phyloP scores from a whole-genome alignment of 2,329 filamentous ascomycete genomes.

The Diaporthe capsici region DNA sequence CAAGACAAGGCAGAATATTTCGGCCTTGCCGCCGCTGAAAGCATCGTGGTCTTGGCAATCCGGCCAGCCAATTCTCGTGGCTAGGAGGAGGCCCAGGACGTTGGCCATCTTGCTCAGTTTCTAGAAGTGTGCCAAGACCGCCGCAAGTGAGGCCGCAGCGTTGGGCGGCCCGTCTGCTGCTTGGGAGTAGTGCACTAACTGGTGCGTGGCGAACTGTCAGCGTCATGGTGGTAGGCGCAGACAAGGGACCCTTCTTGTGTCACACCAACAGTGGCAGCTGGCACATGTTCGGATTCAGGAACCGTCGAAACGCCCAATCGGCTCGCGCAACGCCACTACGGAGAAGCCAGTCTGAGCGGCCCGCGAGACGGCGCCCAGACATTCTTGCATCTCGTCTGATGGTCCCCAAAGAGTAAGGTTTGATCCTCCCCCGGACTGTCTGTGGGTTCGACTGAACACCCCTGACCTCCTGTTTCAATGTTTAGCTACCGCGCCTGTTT shows the following conservation, averaged over 20 bases:
- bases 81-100: not conserved
- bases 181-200: constrained; percentile 9
- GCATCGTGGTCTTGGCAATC: not conserved
- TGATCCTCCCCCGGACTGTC: constrained; percentile 21
- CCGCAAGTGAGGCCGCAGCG: constrained; percentile 15
- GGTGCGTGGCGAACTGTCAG: not conserved
- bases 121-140: constrained; percentile 24
- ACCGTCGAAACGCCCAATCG: constrained; percentile 17
- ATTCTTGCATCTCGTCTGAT: constrained; percentile 22
- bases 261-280: constrained; percentile 20
- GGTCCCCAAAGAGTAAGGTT: constrained; percentile 7
- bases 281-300: constrained; percentile 28
- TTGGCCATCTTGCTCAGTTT: constrained; percentile 16
- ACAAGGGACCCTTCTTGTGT: not conserved
- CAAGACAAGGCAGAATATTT: not conserved
- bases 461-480: constrained; percentile 28
- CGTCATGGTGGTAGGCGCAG: not conserved
- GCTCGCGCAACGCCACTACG: constrained; percentile 2
- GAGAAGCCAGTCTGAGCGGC: constrained; percentile 21
- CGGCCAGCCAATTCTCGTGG: not conserved
- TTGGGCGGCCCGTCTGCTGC: not conserved
- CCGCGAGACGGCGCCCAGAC: constrained; percentile 31
- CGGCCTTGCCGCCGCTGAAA: not conserved
- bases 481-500: constrained; percentile 8
- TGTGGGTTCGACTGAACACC: constrained; percentile 26